A percentile compares a stretch with the other conserved stretches of the same genome.
Conservation (phyloP, 768 basidiomycete genomes). For the Naganishia antarctica region DNA sequence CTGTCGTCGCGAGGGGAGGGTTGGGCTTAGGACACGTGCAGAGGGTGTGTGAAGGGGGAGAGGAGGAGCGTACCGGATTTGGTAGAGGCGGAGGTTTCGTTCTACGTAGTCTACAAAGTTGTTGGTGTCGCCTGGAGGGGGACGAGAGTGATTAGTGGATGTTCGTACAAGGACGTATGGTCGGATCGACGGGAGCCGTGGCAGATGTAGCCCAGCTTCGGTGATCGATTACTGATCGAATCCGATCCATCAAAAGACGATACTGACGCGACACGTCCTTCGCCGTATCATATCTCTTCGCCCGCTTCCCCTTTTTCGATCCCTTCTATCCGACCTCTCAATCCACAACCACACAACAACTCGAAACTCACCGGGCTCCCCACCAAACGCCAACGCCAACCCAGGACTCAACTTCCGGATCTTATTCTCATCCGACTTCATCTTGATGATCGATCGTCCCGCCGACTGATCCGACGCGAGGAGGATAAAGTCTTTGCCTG, state of each 20-base stretch:
- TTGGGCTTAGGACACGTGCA: background rate
- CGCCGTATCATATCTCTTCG: too few relatives aligned
- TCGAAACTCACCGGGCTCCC: constrained; percentile 82
- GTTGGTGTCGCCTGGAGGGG: constrained; percentile 73
- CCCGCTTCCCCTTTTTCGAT: too few relatives aligned
- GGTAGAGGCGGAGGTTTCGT: constrained; percentile 89
- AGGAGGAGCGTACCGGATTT: constrained; percentile 70
- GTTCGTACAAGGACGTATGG: too few relatives aligned
- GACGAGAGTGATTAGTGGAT: background rate
- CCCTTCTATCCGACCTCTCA: too few relatives aligned
- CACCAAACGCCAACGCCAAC: constrained; percentile 88
- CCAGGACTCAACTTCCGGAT: constrained; percentile 86
- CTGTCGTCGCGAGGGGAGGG: constrained; percentile 40
- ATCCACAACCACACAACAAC: too few relatives aligned
- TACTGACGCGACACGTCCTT: background rate
- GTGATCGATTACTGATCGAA: too few relatives aligned
- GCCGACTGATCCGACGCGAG: constrained; percentile 87
- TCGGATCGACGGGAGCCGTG: too few relatives aligned
- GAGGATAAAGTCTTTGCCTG: constrained; percentile 85
- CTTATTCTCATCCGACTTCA: constrained; percentile 96
- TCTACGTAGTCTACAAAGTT: constrained; percentile 96
- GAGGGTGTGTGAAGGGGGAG: background rate
- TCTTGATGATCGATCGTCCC: constrained; percentile 88
- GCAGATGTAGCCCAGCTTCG: too few relatives aligned
- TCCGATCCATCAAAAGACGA: background rate